phyloP scores from a whole-genome alignment of 2,329 filamentous ascomycete genomes.

The Boeremia lycopersici region DNA sequence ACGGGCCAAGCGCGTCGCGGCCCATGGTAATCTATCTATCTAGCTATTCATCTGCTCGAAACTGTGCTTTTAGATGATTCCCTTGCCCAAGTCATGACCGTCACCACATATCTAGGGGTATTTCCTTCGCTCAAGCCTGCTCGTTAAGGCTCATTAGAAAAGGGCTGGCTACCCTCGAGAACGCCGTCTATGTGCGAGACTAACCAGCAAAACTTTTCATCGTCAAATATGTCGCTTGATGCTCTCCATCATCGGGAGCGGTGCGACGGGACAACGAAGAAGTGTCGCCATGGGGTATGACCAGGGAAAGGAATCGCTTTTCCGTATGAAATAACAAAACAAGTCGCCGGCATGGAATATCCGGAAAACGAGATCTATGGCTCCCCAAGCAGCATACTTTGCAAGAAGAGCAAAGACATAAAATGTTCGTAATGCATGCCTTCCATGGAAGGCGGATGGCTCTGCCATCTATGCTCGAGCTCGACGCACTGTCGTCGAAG shows the following conservation, averaged over 20 bases:
- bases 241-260: conserved; percentile 33
- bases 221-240: conserved; percentile 36
- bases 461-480: conserved; percentile 46
- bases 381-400: conserved; percentile 50
- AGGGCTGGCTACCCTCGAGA: conserved; percentile 39
- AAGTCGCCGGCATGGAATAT: conserved; percentile 45
- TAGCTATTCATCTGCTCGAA: conserved; percentile 41
- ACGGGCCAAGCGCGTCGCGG: conserved; percentile 27
- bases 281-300: conserved; percentile 38
- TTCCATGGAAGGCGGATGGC: conserved; percentile 39
- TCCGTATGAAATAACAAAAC: conserved; percentile 40
- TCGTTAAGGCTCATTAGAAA: conserved; percentile 36
- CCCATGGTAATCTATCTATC: conserved; percentile 45
- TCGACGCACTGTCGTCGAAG: conserved; percentile 44
- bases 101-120: conserved; percentile 39
- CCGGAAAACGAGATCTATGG: conserved; percentile 50
- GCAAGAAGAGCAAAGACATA: conserved; percentile 46
- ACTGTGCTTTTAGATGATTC: conserved; percentile 47
- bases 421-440: conserved; percentile 49
- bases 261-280: conserved; percentile 38
- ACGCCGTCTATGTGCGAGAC: conserved; percentile 49
- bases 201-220: conserved; percentile 42
- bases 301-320: conserved; percentile 50
- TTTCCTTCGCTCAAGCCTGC: conserved; percentile 43
- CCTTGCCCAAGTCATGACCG: conserved; percentile 44